Conservation (phyloP, 768 basidiomycete species). For the Pulveroboletus ravenelii region DNA sequence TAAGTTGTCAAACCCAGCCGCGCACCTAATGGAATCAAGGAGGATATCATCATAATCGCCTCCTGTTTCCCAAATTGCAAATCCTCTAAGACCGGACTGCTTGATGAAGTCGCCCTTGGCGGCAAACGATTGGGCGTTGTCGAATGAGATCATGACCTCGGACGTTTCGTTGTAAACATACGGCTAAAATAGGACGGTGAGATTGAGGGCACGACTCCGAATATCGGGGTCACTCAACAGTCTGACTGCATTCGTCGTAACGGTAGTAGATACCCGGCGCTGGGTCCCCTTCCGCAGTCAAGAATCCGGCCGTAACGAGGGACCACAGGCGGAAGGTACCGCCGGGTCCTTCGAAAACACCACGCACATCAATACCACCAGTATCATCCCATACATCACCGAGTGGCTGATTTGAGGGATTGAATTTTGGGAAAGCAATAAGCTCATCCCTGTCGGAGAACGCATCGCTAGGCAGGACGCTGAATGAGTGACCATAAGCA, state of each 20-base stretch:
- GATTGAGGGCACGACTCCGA: background rate
- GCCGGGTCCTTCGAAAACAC: conserved; percentile 38
- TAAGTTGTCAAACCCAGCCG: conserved; percentile 6
- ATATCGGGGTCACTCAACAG: conserved; percentile 41
- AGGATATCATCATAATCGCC: conserved; percentile 63
- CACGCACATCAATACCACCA: conserved; percentile 51
- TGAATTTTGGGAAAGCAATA: conserved; percentile 47
- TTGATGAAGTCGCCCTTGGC: conserved; percentile 62
- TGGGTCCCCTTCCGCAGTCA: conserved; percentile 28
- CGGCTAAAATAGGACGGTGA: conserved; percentile 40
- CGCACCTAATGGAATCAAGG: conserved; percentile 48
- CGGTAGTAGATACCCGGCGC: conserved; percentile 47
- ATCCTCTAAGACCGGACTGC: conserved; percentile 51
- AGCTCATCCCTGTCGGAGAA: conserved; percentile 33
- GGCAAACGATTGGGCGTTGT: conserved; percentile 53
- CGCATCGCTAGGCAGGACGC: conserved; percentile 36
- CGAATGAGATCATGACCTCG: conserved; percentile 48
- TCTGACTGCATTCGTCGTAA: conserved; percentile 67
- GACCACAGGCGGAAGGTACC: conserved; percentile 61
- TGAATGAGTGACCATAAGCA: conserved; percentile 76
- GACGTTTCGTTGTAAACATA: conserved; percentile 56
- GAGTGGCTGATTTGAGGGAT: conserved; percentile 37
- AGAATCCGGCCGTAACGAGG: conserved; percentile 51
- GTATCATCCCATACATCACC: conserved; percentile 55
- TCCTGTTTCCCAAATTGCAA: conserved; percentile 69